Percentiles rank a stretch among this genome's conserved stretches.
Conservation (phyloP, 1,139 yeast genomes). For the Suhomyces bribrorum region DNA sequence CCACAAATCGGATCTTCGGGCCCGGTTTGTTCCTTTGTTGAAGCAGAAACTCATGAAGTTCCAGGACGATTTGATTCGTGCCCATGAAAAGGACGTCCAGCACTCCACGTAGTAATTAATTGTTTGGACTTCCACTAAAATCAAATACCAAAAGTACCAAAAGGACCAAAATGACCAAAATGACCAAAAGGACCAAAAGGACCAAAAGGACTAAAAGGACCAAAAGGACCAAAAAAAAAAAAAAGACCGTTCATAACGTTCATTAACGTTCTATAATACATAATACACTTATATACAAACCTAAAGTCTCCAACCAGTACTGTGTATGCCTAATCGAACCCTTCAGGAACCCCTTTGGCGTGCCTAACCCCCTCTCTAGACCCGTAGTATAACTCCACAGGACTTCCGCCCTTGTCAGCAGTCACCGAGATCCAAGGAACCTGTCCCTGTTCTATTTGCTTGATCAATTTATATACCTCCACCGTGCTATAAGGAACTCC, state of each 20-base stretch:
- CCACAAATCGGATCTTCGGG: constrained; percentile 39
- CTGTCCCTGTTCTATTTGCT: constrained; percentile 64
- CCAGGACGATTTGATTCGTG: constrained; percentile 59
- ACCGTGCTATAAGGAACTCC: constrained; percentile 86
- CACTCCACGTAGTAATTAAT: constrained; percentile 28
- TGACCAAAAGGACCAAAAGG: not conserved
- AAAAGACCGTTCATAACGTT: too few relatives aligned
- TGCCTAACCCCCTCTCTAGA: constrained; percentile 55
- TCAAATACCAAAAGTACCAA: not conserved
- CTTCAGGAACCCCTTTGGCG: constrained; percentile 89
- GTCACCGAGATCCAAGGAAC: constrained; percentile 66
- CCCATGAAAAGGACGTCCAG: constrained; percentile 63
- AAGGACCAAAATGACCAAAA: not conserved
- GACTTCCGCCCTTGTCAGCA: constrained; percentile 54
- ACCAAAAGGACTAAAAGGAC: too few relatives aligned
- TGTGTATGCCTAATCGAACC: constrained; percentile 47
- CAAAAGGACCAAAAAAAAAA: too few relatives aligned
- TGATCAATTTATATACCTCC: constrained; percentile 72
- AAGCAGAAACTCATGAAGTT: constrained; percentile 52
- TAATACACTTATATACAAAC: too few relatives aligned
- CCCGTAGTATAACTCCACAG: constrained; percentile 59
- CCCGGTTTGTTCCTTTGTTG: constrained; percentile 53
- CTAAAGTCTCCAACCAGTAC: not conserved
- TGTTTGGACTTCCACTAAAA: not conserved
- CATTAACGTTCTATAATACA: too few relatives aligned